phyloP scores from a whole-genome alignment of 805 yeast genomes.

The Lachancea thermotolerans region DNA sequence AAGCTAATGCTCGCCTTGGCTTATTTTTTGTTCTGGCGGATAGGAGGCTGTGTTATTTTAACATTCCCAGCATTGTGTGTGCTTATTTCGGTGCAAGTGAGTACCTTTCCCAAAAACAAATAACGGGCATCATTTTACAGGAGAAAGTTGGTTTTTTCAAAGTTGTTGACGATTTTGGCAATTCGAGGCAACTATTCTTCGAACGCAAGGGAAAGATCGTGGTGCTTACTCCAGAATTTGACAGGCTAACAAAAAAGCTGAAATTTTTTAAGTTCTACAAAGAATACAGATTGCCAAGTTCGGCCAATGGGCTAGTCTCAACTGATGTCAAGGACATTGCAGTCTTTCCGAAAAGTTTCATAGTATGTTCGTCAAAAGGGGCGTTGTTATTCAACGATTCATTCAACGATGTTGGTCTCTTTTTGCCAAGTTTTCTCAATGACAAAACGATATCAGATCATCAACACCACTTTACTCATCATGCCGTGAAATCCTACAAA shows the following conservation, averaged over 20 bases:
- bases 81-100: conserved; percentile 43
- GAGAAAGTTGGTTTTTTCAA: conserved; percentile 56
- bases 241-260: conserved; percentile 25
- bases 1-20: conserved; percentile 41
- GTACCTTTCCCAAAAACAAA: conserved; percentile 28
- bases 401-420: conserved; percentile 47
- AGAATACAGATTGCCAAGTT: conserved; percentile 48
- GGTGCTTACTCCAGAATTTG: conserved; percentile 36
- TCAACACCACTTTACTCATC: conserved; percentile 16
- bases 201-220: conserved; percentile 43
- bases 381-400: conserved; percentile 51
- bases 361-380: conserved; percentile 61
- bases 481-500: conserved; percentile 17
- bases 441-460: conserved; percentile 22
- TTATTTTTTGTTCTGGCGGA: conserved; percentile 54
- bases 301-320: conserved; percentile 47
- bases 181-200: conserved; percentile 51
- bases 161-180: conserved; percentile 60
- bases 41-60: conserved; percentile 52
- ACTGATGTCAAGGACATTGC: conserved; percentile 57
- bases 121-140: conserved; percentile 45
- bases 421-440: conserved; percentile 52
- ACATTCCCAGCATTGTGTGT: conserved; percentile 53
- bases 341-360: conserved; percentile 57
- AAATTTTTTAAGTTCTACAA: conserved; percentile 39